Percentiles rank a stretch among this genome's conserved stretches.
Conservation (phyloP, 805 yeast genomes). For the Wickerhamiella nectarea region DNA sequence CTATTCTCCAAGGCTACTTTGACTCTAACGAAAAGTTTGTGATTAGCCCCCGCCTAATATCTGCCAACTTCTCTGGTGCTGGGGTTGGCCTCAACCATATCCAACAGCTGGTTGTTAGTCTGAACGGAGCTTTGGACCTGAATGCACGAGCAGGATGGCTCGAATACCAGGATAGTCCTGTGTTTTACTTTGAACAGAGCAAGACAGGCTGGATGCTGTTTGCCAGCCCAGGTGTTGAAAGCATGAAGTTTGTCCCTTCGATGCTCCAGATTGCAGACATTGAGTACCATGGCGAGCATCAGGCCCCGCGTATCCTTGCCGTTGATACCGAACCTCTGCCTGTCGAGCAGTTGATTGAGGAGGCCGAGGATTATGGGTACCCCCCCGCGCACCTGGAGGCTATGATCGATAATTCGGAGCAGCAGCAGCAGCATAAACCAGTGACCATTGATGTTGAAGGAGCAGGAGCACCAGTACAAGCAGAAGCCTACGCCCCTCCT, state of each 20-base stretch:
- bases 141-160: conserved; percentile 14
- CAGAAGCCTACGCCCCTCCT: no score
- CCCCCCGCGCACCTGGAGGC: no score
- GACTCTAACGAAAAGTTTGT: conserved; percentile 11
- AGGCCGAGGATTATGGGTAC: background rate
- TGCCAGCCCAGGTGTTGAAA: conserved; percentile 10
- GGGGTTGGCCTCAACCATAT: conserved; percentile 12
- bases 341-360: background rate
- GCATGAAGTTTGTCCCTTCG: conserved; percentile 8
- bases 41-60: conserved; percentile 14
- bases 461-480: no score
- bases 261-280: conserved; percentile 14
- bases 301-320: background rate
- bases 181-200: conserved; percentile 11
- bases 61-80: conserved; percentile 13
- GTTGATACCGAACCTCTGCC: background rate
- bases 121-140: conserved; percentile 9
- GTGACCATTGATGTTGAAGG: background rate
- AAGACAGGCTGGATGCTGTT: conserved; percentile 10
- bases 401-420: background rate
- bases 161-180: conserved; percentile 10
- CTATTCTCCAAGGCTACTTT: conserved; percentile 14
- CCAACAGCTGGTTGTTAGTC: conserved; percentile 12
- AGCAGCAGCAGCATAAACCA: background rate
- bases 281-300: conserved; percentile 6